Conservation (phyloP, 108 stramenopile species). For the Fragilaria radians region DNA sequence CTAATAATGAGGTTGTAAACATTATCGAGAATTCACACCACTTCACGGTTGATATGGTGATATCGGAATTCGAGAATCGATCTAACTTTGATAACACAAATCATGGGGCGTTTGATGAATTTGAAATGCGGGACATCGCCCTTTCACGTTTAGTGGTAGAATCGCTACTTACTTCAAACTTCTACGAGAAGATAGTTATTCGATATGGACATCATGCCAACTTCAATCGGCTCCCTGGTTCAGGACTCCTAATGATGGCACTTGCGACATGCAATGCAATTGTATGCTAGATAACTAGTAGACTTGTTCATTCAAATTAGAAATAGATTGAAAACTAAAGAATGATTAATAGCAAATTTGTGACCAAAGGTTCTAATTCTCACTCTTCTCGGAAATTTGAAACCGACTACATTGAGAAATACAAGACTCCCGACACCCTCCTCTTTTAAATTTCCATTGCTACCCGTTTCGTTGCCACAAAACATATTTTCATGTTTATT, state of each 20-base stretch:
- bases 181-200: background rate
- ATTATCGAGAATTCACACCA: background rate
- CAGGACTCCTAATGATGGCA: background rate
- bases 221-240: background rate
- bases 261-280: background rate
- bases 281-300: background rate
- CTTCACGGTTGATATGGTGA: background rate
- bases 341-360: background rate
- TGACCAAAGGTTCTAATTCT: background rate
- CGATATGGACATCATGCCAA: background rate
- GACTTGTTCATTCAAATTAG: background rate
- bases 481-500: no score
- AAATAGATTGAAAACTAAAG: no score
- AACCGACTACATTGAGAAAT: background rate
- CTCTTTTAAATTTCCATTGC: background rate
- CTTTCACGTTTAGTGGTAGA: background rate
- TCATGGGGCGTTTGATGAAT: background rate
- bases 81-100: no score
- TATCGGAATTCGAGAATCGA: background rate
- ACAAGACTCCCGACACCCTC: background rate
- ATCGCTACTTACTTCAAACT: background rate
- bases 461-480: no score
- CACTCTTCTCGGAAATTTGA: background rate
- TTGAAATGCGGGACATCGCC: background rate
- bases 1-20: background rate